Conservation (phyloP, 495 filamentous ascomycete genomes). For the Penicillium salamii region DNA sequence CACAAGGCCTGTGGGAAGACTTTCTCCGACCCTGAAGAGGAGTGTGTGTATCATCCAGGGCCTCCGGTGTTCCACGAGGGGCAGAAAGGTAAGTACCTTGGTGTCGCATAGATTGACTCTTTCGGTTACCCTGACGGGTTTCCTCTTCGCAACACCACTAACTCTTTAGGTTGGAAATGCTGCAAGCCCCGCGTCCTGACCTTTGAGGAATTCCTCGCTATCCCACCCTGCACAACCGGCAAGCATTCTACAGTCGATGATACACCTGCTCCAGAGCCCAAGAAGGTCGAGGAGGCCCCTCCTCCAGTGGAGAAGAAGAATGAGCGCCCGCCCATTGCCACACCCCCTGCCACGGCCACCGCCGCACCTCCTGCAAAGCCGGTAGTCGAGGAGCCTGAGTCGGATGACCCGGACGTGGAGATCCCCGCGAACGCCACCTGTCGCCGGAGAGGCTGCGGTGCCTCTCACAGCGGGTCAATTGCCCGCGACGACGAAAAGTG, state of each 20-base stretch:
- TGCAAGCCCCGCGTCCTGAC: constrained; percentile 97
- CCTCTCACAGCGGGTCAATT: constrained; percentile 55
- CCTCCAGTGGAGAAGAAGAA: constrained; percentile 21
- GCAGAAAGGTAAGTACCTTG: constrained; percentile 81
- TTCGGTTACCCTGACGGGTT: too few species aligned
- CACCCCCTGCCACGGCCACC: constrained; percentile 46
- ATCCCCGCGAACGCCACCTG: constrained; percentile 73
- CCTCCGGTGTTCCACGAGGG: constrained; percentile 97
- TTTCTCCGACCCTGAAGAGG: constrained; percentile 79
- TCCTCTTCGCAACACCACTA: constrained; percentile 2
- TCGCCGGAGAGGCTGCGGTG: constrained; percentile 71
- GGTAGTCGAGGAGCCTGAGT: constrained; percentile 74
- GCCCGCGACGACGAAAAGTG: constrained; percentile 73
- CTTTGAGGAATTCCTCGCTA: constrained; percentile 96
- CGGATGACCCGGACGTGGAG: constrained; percentile 71
- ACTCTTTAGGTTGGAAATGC: constrained; percentile 87
- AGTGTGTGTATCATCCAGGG: constrained; percentile 89
- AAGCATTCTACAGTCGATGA: constrained; percentile 87
- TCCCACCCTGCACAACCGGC: constrained; percentile 90
- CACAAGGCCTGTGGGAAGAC: constrained; percentile 93
- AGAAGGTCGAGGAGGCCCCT: constrained; percentile 34
- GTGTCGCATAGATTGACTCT: too few species aligned
- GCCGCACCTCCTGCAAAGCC: constrained; percentile 58
- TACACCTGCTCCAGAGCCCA: constrained; percentile 55
- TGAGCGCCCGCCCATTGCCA: constrained; percentile 38